Evolutionary conservation across 176 grass and related monocot genomes (phyloP).

Genomic region (Guadua angustifolia): DNA sequence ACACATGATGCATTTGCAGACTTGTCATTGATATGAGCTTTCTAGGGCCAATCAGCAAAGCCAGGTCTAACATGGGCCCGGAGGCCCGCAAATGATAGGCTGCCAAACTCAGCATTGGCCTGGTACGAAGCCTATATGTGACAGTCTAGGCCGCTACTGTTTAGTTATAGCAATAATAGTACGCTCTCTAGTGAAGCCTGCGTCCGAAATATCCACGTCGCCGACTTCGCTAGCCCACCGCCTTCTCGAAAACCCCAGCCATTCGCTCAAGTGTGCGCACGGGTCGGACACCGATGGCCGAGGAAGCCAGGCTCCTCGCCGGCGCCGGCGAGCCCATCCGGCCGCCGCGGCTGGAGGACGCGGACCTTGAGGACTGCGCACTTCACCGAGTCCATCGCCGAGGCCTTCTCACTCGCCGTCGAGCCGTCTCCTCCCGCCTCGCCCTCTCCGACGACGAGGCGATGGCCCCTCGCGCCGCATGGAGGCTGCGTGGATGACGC

Average conservation of each 20-base stretch:
- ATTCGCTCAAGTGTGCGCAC: background rate
- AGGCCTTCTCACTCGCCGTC: conserved; percentile 81
- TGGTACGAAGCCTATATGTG: too few relatives aligned
- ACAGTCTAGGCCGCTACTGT: too few relatives aligned
- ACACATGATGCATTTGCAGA: too few relatives aligned
- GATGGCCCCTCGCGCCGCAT: background rate
- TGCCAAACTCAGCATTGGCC: too few relatives aligned
- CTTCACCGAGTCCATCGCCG: conserved; percentile 79
- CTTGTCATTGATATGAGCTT: too few relatives aligned
- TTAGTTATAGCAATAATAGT: background rate
- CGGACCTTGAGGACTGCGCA: conserved; percentile 83
- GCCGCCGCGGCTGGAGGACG: conserved; percentile 67
- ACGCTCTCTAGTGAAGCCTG: too few relatives aligned
- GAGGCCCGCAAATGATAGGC: too few relatives aligned
- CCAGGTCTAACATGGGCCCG: too few relatives aligned
- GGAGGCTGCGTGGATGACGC: conserved; percentile 34
- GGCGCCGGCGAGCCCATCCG: conserved; percentile 23
- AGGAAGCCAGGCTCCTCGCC: conserved; percentile 9
- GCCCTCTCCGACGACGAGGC: conserved; percentile 23
- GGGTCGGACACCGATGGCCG: background rate
- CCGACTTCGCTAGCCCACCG: background rate
- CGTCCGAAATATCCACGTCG: background rate
- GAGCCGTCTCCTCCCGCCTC: conserved; percentile 47
- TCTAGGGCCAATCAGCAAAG: too few relatives aligned
- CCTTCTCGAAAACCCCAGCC: background rate